Conservation (phyloP, 1,284 basidiomycete species). For the Heterobasidion occidentale region DNA sequence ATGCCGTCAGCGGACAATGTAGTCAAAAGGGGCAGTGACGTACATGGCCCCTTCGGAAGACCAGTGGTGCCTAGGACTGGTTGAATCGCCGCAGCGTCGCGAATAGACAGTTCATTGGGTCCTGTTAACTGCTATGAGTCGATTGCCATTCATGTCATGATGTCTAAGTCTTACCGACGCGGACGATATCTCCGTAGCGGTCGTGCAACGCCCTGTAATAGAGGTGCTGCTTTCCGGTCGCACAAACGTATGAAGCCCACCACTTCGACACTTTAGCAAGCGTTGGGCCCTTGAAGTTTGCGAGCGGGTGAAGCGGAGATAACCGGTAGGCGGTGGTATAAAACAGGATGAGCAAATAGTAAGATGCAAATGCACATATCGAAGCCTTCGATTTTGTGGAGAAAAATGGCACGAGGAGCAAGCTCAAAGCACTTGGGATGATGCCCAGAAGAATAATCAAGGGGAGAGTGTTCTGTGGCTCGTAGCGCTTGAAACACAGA, state of each 20-base stretch:
- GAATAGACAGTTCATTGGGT: slow-evolving; percentile 2
- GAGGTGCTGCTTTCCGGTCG: slow-evolving; percentile 7
- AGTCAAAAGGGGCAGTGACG: neutral
- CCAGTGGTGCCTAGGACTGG: neutral
- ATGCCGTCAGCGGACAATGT: neutral
- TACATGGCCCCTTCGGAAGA: slow-evolving; percentile 5
- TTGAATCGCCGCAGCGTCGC: neutral
- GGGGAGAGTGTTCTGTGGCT: slow-evolving; percentile 6
- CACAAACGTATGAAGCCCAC: slow-evolving; percentile 6
- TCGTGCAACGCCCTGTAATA: slow-evolving; percentile 11
- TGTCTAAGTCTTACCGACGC: slow-evolving; percentile 4
- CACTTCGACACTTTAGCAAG: slow-evolving; percentile 9
- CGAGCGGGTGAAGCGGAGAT: slow-evolving; percentile 15
- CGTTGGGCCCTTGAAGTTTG: slow-evolving; percentile 11
- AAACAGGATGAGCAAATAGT: slow-evolving; percentile 1
- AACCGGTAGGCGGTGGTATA: slow-evolving; percentile 11
- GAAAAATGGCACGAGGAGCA: neutral
- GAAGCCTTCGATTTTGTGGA: neutral
- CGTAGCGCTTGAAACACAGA: slow-evolving; percentile 12
- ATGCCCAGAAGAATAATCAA: slow-evolving; percentile 7
- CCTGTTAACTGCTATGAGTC: neutral
- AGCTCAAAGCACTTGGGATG: slow-evolving; percentile 4
- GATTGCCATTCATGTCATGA: neutral
- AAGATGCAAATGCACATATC: neutral
- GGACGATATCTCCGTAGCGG: slow-evolving; percentile 12